These are phyloP conservation scores for Aspergillus puulaauensis DNA, from an alignment of 2,329 filamentous ascomycete genomes.

Conservation along the genomic window DNA sequence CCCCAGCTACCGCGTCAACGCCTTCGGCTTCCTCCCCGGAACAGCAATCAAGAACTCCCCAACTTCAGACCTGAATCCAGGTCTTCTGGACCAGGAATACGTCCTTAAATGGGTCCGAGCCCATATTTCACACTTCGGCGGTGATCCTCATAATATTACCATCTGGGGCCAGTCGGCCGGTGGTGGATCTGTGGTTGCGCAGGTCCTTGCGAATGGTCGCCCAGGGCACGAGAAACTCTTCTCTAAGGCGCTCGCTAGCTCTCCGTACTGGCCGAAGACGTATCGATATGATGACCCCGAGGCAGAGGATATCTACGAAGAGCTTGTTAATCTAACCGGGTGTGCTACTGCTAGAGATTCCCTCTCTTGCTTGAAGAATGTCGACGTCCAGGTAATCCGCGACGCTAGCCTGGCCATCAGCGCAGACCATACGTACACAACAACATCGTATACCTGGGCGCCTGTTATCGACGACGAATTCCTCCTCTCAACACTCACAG, in stretches of 20 bases:
- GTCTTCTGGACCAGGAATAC: conserved; percentile 53
- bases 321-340: conserved; percentile 48
- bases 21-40: conserved; percentile 57
- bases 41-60: conserved; percentile 46
- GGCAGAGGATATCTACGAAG: conserved; percentile 53
- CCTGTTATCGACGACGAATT: conserved; percentile 61
- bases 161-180: conserved; percentile 59
- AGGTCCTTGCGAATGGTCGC: conserved; percentile 49
- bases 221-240: conserved; percentile 48
- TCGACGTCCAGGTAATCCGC: conserved; percentile 54
- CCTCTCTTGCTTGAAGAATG: conserved; percentile 55
- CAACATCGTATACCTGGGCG: conserved; percentile 59
- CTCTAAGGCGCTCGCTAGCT: conserved; percentile 51
- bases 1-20: conserved; percentile 58
- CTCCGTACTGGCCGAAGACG: conserved; percentile 61
- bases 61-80: conserved; percentile 52
- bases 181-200: conserved; percentile 42
- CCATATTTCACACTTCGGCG: conserved; percentile 55
- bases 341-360: conserved; percentile 47
- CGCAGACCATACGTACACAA: conserved; percentile 53
- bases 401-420: conserved; percentile 53
- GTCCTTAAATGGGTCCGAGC: conserved; percentile 55
- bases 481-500: conserved; percentile 49
- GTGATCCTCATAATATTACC: conserved; percentile 53
- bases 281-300: conserved; percentile 53